These are phyloP conservation scores for Dacryopinax primogenitus DNA, from an alignment of 768 basidiomycete genomes.

Conservation along the genomic window DNA sequence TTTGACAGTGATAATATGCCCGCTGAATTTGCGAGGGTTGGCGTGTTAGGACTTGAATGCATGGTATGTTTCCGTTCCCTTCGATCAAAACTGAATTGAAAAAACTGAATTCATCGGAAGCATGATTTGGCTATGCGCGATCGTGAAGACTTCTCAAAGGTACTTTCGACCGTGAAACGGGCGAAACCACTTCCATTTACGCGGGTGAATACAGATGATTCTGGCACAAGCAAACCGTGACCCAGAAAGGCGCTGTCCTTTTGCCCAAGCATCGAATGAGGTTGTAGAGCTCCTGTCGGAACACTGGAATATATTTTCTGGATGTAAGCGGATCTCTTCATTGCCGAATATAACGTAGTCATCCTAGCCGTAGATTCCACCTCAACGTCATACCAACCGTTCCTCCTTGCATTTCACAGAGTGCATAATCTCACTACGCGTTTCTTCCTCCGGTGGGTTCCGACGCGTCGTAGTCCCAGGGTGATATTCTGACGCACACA, in stretches of 20 bases:
- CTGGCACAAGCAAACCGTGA: constrained; percentile 69
- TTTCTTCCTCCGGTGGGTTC: constrained; percentile 56
- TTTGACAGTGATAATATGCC: constrained; percentile 63
- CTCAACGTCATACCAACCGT: constrained; percentile 69
- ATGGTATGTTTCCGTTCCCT: constrained; percentile 36
- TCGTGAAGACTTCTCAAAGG: constrained; percentile 63
- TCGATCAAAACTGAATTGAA: not conserved
- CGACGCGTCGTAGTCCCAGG: not conserved
- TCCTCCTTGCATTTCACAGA: constrained; percentile 71
- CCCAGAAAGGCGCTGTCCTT: constrained; percentile 61
- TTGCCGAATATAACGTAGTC: constrained; percentile 8
- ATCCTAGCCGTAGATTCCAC: constrained; percentile 47
- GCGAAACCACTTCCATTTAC: constrained; percentile 14
- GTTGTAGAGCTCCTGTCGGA: constrained; percentile 73
- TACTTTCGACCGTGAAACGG: constrained; percentile 20
- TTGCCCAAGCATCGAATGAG: constrained; percentile 73
- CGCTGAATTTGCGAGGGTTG: constrained; percentile 64
- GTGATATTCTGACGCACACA: not conserved
- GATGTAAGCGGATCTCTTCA: constrained; percentile 42
- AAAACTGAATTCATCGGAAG: constrained; percentile 26
- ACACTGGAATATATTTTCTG: constrained; percentile 75
- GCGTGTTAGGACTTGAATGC: constrained; percentile 70
- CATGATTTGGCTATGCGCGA: constrained; percentile 55
- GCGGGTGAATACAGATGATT: constrained; percentile 40
- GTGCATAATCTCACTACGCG: constrained; percentile 69